Evolutionary conservation across 1,139 yeast species (phyloP), one percentile per base, ranked within the genome.

Genomic region (Pneumocystis murina): DNA sequence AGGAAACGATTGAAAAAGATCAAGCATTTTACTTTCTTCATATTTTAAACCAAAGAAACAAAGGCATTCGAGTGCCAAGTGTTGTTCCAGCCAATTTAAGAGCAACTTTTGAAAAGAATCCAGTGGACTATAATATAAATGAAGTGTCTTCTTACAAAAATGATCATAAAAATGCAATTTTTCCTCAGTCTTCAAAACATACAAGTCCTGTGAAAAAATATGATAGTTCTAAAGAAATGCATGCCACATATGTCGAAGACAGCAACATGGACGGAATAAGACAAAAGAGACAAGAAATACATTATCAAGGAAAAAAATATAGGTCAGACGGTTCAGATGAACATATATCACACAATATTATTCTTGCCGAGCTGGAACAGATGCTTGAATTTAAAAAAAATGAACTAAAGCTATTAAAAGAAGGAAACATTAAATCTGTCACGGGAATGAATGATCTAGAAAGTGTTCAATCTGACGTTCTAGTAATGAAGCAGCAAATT

Each of bases 11-110:
- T 68, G 97, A 91, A 74, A 89, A 87, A 71, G 97, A 92, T 75
- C 98, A 94, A 73, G 85, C 90, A 36, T 77, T 90, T 69, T 95
- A 88, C 48, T 90, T 88, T 69, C 78, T 92, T 69, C 98, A 92
- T 75, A 89, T 91, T 69, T 79, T 92, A 70, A 89, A 90, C 74
- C 96, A 91, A 74, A 81, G 97, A 70, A 87, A 89, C 67, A 85
- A 85, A 71, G 96, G 96, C 41, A 85, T 85, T 70, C 79, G 94
- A 66, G 84, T 92, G 43, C 98, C 98, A 57, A 79, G 95, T 66
- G 86, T 90, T n/a, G 91, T 92, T 4, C 98, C 98, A n/a, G 87
- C 92, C 1, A 84, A 94, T 8, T 78, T 94, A 68, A 81, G 96
- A 63, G 96, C 97, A 3, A 87, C 97, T 0, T 91, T 91, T 74